Base-by-base conservation (phyloP, 1,284 basidiomycete species). In the Ustilago vetiveriae region DNA sequence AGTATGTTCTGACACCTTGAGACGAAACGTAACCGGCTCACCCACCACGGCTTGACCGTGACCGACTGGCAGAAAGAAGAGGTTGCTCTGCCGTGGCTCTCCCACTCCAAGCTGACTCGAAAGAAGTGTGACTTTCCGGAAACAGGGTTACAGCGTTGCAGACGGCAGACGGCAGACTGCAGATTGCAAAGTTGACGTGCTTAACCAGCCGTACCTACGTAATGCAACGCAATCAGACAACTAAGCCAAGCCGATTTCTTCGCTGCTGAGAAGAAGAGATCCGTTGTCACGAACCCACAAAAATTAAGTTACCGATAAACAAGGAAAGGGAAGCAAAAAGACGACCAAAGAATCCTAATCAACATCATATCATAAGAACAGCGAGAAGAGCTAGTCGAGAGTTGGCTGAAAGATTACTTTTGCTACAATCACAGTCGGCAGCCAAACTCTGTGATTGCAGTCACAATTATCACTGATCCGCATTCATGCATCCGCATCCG, bases 401-500 rank as follows among this genome's bases (percentile, higher is more conserved):
- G 35, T 26, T 29, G 36, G 45, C 36, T 30, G 26, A 17, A 30
- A 19, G 19, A 16, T 38, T 38, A 27, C 45, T 26, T 6, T 29
- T 29, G 45, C 45, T 48, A 27, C 35, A 19, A 17, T 30, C 44
- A 46, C 33, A n/a, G n/a, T n/a, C n/a, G n/a, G n/a, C n/a, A n/a
- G n/a, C n/a, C n/a, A n/a, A n/a, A n/a, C n/a, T n/a, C n/a, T n/a
- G n/a, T n/a, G 27, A 29, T 11, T 48, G 21, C 35, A 19, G 19
- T 30, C 44, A 46, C 33, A 46, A 17, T 29, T 21, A 9, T 37
- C 32, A 45, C 14, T 26, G 27, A 14, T 2, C 8, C 13, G 7
- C 27, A 6, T 6, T 29, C 27, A 29, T 35, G 16, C 33, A 35
- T 11, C 16, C 33, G 16, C 10, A 16, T 7, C 16, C 16, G 16